phyloP scores from a whole-genome alignment of 164 flowering plant genomes.

The Stephania cephalantha region DNA sequence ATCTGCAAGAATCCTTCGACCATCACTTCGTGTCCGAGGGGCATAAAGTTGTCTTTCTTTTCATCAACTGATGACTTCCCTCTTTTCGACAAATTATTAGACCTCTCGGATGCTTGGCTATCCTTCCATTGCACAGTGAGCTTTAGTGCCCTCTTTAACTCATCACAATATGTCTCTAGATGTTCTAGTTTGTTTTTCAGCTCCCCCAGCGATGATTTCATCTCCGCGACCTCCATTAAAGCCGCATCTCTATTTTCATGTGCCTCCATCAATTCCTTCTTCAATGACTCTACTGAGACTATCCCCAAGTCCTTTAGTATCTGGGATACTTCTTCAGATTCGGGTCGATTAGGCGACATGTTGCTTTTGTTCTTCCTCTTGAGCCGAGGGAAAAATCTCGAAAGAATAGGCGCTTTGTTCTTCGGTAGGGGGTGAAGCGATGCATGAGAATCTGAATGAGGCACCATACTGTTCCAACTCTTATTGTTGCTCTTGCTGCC shows the following conservation, averaged over 20 bases:
- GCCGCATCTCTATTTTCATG: slow-evolving; percentile 65
- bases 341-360: slow-evolving; percentile 45
- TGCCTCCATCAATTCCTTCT: slow-evolving; percentile 71
- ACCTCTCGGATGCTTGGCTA: slow-evolving; percentile 28
- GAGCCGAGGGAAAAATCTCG: slow-evolving; percentile 62
- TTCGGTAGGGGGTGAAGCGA: slow-evolving; percentile 43
- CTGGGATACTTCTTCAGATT: slow-evolving; percentile 59
- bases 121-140: slow-evolving; percentile 40
- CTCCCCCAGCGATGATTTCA: slow-evolving; percentile 71
- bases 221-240: slow-evolving; percentile 58
- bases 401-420: slow-evolving; percentile 37
- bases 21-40: slow-evolving; percentile 72
- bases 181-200: slow-evolving; percentile 57
- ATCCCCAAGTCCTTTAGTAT: slow-evolving; percentile 46
- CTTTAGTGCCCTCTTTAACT: slow-evolving; percentile 58
- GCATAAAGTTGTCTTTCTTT: slow-evolving; percentile 39
- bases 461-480: slow-evolving; percentile 42
- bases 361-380: slow-evolving; percentile 60
- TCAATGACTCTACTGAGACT: slow-evolving; percentile 56
- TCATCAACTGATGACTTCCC: slow-evolving; percentile 39
- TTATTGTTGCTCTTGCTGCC: slow-evolving; percentile 21
- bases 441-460: slow-evolving; percentile 52
- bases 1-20: slow-evolving; percentile 87
- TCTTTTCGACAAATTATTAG: slow-evolving; percentile 28
- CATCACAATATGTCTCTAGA: slow-evolving; percentile 78